Base-by-base conservation (phyloP, 768 basidiomycete species). In the Coprinopsis sp. region DNA sequence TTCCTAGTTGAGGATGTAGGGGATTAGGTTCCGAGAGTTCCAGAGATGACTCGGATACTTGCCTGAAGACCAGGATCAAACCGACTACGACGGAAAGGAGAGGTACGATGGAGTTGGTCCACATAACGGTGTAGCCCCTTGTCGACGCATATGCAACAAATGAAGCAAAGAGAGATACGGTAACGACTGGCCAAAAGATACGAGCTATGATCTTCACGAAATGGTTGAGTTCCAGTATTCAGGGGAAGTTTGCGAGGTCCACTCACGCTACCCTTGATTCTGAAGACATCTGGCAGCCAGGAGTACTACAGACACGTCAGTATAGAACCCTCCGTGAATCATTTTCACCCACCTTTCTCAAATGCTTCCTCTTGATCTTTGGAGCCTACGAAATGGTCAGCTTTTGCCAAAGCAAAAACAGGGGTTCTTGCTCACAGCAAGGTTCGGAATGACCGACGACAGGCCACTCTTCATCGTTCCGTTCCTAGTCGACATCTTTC, bases 61-160 rank as follows among this genome's bases (percentile, higher is more conserved):
- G 82, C 89, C 90, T 78, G 62, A 91, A 92, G 2, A 92, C 91
- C 27, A 95, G 72, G 45, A 95, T 82, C 48, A 96, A 73, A 54
- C 91, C 93, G 42, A 94, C 88, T 54, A 95, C 93, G 11, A 96
- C 89, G 10, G 90, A 89, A 25, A 95, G 74, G 42, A 96, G 66
- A 1, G 93, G 93, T 2, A 93, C 80, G 46, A 95, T 84, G 21
- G 88, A 83, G 63, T 91, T 94, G 16, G 88, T 80, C 55, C 91
- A 69, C 21, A 74, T 72, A 36, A 93, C 63, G 23, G 70, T 63
- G 45, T 79, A 73, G 0, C 85, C 90, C 50, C 64, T 69, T 18
- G 70, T 64, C 62, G 74, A 74, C 30, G 75, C 72, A 65, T 82
- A 87, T 22, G 77, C 79, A 22, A 87, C 73, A 3, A 71, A 53